Evolutionary conservation across 2,329 filamentous ascomycete genomes (phyloP).

Genomic region (Lizonia empirigonia): DNA sequence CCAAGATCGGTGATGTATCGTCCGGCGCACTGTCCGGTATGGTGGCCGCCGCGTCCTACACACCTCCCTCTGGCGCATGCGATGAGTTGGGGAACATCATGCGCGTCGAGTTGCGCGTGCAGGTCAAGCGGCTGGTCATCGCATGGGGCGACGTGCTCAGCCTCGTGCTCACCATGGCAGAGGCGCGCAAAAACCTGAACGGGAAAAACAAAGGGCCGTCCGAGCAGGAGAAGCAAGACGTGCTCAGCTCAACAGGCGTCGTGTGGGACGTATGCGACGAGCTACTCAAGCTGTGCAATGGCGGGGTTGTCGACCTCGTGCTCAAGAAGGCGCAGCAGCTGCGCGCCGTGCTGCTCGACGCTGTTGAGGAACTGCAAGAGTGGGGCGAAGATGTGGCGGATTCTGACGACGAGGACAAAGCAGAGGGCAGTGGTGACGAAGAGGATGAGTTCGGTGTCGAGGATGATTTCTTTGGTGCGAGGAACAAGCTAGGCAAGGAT

Average conservation of each 20-base stretch:
- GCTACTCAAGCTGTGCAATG: slow-evolving; percentile 65
- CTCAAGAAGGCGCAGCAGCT: slow-evolving; percentile 75
- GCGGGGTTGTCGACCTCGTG: slow-evolving; percentile 73
- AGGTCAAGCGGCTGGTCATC: slow-evolving; percentile 64
- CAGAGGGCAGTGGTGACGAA: slow-evolving; percentile 47
- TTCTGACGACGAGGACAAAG: slow-evolving; percentile 52
- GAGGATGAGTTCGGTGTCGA: slow-evolving; percentile 49
- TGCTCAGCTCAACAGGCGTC: slow-evolving; percentile 70
- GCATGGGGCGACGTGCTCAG: slow-evolving; percentile 67
- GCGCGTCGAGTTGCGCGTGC: slow-evolving; percentile 65
- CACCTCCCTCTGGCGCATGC: slow-evolving; percentile 20
- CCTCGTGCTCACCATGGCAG: slow-evolving; percentile 65
- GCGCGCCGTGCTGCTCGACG: slow-evolving; percentile 77
- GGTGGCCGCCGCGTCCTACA: slow-evolving; percentile 59
- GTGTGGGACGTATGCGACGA: slow-evolving; percentile 85
- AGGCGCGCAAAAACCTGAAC: slow-evolving; percentile 48
- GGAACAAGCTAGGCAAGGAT: slow-evolving; percentile 62
- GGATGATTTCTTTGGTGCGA: slow-evolving; percentile 70
- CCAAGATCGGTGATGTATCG: slow-evolving; percentile 74
- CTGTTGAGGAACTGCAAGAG: slow-evolving; percentile 82
- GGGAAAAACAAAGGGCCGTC: slow-evolving; percentile 28
- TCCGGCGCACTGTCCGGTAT: slow-evolving; percentile 74
- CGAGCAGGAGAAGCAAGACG: slow-evolving; percentile 49
- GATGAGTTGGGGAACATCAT: slow-evolving; percentile 54
- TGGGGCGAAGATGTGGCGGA: slow-evolving; percentile 78